Evolutionary conservation across 345 rosid genomes (phyloP), one percentile per base, ranked within the genome.

Genomic region (Aquilaria sinensis): DNA sequence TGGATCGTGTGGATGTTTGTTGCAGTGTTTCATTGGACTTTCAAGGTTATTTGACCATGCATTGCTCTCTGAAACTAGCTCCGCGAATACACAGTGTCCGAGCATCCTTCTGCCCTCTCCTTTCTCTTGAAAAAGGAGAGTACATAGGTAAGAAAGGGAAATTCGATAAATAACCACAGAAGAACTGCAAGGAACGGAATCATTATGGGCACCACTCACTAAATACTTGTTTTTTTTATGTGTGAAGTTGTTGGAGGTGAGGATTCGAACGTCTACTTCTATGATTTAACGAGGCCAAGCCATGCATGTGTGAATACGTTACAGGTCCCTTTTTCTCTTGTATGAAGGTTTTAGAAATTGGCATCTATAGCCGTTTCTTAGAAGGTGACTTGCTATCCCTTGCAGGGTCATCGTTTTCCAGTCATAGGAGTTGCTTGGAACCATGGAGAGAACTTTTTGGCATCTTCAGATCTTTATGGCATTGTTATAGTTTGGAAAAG

Each of bases 401-500:
- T 75, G 64, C 90, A 88, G 99, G 97, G 99, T 64, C 99, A 93
- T 71, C 83, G 96, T 29, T 93, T 90, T 63, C 95, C 97, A 0
- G 96, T 90, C 12, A 74, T 78, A 64, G 84, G 77, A 10, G 99
- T 94, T 14, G 90, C 95, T 43, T 90, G 99, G 97, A 90, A 94
- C 81, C 87, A 90, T n/a, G 97, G 99, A 51, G 97, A 94, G 73
- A 90, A 94, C 74, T 81, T 88, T 62, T 70, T 94, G 79, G 98
- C 98, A 0, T 88, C 99, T 0, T 88, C 96, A n/a, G 99, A 94
- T 72, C 84, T 86, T 60, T 86, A 86, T 1, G 99, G 99, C 16
- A 67, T 89, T 46, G 99, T 94, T 52, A 94, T 94, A 59, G 90
- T 94, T n/a, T 94, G 99, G 97, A 88, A 88, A 80, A 85, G 97